These are phyloP conservation scores for Saccharomycopsis vini DNA, from an alignment of 805 yeast species.

Conservation along the genomic window DNA sequence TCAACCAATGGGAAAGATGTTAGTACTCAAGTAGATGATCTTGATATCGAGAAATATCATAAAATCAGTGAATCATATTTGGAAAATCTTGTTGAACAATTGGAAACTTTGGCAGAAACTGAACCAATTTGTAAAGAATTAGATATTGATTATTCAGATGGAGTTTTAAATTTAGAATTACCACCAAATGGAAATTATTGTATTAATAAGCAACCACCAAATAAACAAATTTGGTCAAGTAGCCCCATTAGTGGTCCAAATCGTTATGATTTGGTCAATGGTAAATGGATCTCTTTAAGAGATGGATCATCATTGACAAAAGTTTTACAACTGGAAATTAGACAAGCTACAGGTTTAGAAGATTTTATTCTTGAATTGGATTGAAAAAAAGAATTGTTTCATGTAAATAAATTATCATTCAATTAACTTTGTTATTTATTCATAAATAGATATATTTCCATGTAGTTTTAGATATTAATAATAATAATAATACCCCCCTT, in stretches of 20 bases:
- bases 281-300: conserved; percentile 72
- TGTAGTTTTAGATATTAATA: too few relatives aligned
- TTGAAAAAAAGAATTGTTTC: neutral
- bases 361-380: conserved; percentile 12
- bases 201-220: conserved; percentile 95
- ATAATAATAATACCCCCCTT: too few relatives aligned
- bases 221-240: conserved; percentile 91
- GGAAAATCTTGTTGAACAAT: conserved; percentile 55
- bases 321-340: conserved; percentile 43
- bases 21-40: conserved; percentile 40
- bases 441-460: too few relatives aligned
- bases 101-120: conserved; percentile 58
- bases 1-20: conserved; percentile 51
- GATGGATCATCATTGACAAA: conserved; percentile 45
- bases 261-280: conserved; percentile 60
- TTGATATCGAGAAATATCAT: conserved; percentile 52
- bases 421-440: too few relatives aligned
- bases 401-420: neutral
- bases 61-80: conserved; percentile 54
- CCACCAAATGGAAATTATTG: conserved; percentile 80
- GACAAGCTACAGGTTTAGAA: conserved; percentile 24
- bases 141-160: conserved; percentile 73
- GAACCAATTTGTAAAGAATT: too few relatives aligned
- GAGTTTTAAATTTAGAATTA: conserved; percentile 69
- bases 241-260: conserved; percentile 94